Conservation (phyloP, 768 basidiomycete genomes). For the Termitomyces sp. region DNA sequence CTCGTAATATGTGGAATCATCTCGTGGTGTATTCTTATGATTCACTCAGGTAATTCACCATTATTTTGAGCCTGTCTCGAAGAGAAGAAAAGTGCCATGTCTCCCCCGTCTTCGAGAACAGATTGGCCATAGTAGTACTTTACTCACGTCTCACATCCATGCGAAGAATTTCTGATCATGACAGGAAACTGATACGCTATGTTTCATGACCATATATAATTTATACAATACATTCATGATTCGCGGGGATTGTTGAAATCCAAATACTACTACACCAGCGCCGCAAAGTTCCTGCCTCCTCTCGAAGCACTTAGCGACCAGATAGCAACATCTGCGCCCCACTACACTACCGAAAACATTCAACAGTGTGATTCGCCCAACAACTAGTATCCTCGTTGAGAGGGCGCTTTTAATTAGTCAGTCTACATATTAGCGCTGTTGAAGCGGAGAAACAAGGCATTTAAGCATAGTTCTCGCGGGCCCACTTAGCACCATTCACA, state of each 20-base stretch:
- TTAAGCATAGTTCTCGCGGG: constrained; percentile 79
- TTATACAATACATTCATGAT: constrained; percentile 20
- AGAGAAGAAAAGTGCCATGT: no score
- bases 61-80: no score
- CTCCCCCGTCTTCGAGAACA: no score
- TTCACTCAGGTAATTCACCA: no score
- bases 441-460: constrained; percentile 61
- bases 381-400: constrained; percentile 34
- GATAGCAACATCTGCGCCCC: constrained; percentile 30
- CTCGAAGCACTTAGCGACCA: constrained; percentile 33
- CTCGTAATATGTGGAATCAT: no score
- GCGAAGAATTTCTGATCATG: no score
- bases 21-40: no score
- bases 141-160: no score
- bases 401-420: constrained; percentile 47
- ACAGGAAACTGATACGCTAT: not conserved
- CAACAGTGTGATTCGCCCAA: constrained; percentile 27
- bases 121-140: no score
- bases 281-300: constrained; percentile 34
- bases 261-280: constrained; percentile 44
- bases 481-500: constrained; percentile 91
- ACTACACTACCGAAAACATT: constrained; percentile 19
- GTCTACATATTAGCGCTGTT: constrained; percentile 75
- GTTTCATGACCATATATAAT: not conserved
- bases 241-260: constrained; percentile 78